Evolutionary conservation across 192 early-diverging fungal genomes (phyloP).

Genomic region (Coemansia sp.): DNA sequence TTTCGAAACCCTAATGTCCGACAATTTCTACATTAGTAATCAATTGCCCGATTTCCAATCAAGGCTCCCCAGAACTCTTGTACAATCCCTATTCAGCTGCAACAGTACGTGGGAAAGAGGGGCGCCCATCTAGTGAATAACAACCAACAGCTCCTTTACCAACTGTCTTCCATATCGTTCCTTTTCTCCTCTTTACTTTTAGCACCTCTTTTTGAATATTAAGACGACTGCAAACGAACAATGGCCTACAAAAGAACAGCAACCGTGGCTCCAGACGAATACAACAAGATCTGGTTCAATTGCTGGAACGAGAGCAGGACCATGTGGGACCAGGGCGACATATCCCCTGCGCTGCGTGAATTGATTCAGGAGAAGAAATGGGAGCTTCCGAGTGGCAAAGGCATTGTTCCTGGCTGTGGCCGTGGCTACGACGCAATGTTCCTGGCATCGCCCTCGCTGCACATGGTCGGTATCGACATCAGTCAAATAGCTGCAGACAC

Average conservation of each 20-base stretch:
- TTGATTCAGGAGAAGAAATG: slow-evolving; percentile 49
- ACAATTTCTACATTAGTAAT: slow-evolving; percentile 2
- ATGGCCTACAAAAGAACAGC: slow-evolving; percentile 17
- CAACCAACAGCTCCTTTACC: too few species aligned
- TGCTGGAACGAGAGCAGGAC: slow-evolving; percentile 34
- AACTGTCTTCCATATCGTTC: too few species aligned
- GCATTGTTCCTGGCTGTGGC: slow-evolving; percentile 52
- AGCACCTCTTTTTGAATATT: not conserved
- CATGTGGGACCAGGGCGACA: slow-evolving; percentile 47
- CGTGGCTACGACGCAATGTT: slow-evolving; percentile 75
- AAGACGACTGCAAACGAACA: too few species aligned
- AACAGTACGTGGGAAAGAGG: too few species aligned
- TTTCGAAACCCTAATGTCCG: too few species aligned
- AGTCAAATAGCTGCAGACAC: slow-evolving; percentile 64
- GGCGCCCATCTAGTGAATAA: too few species aligned
- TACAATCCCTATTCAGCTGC: too few species aligned
- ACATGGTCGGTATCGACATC: slow-evolving; percentile 70
- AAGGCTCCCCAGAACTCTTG: too few species aligned
- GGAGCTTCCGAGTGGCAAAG: slow-evolving; percentile 39
- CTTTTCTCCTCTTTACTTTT: not conserved
- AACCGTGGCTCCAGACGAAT: slow-evolving; percentile 23
- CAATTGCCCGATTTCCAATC: not conserved
- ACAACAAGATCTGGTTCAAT: slow-evolving; percentile 35
- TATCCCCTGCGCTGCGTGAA: slow-evolving; percentile 49
- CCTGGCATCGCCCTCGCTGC: slow-evolving; percentile 58